Conservation (phyloP, 805 yeast genomes). For the Helenozyma rhizophorensis region DNA sequence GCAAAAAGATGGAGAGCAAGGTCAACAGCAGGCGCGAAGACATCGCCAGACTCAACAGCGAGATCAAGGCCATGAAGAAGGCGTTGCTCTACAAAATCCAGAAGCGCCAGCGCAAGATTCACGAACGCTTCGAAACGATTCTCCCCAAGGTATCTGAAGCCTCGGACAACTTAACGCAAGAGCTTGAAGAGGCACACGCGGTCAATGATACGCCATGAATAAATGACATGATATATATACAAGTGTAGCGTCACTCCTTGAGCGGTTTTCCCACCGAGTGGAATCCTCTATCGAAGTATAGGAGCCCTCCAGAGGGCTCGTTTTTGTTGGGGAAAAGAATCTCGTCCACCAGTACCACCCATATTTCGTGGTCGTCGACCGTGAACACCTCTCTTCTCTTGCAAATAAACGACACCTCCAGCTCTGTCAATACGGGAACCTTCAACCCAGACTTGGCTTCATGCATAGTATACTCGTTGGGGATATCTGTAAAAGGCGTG, state of each 20-base stretch:
- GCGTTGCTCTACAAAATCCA: constrained; percentile 22
- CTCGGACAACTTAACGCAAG: constrained; percentile 15
- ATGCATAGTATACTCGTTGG: constrained; percentile 22
- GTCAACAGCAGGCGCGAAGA: constrained; percentile 23
- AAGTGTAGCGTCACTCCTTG: constrained; percentile 4
- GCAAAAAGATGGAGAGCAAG: constrained; percentile 24
- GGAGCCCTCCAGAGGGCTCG: constrained; percentile 52
- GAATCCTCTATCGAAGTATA: constrained; percentile 62
- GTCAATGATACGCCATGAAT: background rate
- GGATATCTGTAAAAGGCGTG: constrained; percentile 47
- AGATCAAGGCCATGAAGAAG: constrained; percentile 24
- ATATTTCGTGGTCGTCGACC: constrained; percentile 84
- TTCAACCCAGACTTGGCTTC: constrained; percentile 18
- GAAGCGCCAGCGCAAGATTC: constrained; percentile 22
- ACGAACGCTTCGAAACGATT: constrained; percentile 33
- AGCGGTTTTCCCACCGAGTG: constrained; percentile 41
- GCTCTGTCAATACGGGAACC: constrained; percentile 54
- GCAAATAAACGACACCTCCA: constrained; percentile 63
- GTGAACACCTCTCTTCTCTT: constrained; percentile 45
- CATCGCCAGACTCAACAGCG: constrained; percentile 19
- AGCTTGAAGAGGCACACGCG: constrained; percentile 1
- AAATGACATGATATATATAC: background rate
- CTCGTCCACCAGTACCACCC: constrained; percentile 77
- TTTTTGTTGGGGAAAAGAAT: constrained; percentile 32
- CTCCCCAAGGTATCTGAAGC: constrained; percentile 28